Percentiles rank a stretch among this genome's conserved stretches.
These are phyloP conservation scores for Lentinula detonsa DNA, from an alignment of 768 basidiomycete genomes.

Conservation along the genomic window DNA sequence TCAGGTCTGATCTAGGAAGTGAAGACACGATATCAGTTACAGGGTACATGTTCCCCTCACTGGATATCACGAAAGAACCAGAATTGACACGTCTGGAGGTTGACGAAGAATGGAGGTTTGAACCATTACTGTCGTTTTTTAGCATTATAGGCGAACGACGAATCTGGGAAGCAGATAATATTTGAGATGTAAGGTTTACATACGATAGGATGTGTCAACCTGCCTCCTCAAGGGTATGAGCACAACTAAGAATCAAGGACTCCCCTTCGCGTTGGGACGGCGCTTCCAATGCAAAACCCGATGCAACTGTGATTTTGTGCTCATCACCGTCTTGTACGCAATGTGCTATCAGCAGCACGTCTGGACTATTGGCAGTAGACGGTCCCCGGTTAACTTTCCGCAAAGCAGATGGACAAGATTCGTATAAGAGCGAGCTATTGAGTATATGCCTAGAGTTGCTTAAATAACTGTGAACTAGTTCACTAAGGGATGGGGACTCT, in stretches of 20 bases:
- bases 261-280: slow-evolving; percentile 17
- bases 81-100: slow-evolving; percentile 14
- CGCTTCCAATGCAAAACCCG: slow-evolving; percentile 48
- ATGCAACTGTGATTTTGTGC: slow-evolving; percentile 45
- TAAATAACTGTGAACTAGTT: slow-evolving; percentile 38
- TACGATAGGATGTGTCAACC: neutral
- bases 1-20: slow-evolving; percentile 53
- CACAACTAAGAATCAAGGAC: slow-evolving; percentile 46
- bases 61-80: slow-evolving; percentile 41
- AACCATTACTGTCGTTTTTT: slow-evolving; percentile 6
- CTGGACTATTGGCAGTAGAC: slow-evolving; percentile 18
- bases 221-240: slow-evolving; percentile 59
- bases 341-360: slow-evolving; percentile 48
- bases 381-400: slow-evolving; percentile 21
- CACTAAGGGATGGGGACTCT: neutral
- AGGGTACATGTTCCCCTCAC: slow-evolving; percentile 28
- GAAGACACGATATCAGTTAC: slow-evolving; percentile 44
- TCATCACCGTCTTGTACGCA: slow-evolving; percentile 28
- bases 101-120: neutral
- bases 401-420: slow-evolving; percentile 34
- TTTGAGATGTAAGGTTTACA: slow-evolving; percentile 4
- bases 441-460: slow-evolving; percentile 36
- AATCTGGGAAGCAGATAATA: slow-evolving; percentile 19
- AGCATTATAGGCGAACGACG: slow-evolving; percentile 25
- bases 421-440: slow-evolving; percentile 37